Evolutionary conservation across 345 rosid species (phyloP).

Genomic region (Microthlaspi erraticum): DNA sequence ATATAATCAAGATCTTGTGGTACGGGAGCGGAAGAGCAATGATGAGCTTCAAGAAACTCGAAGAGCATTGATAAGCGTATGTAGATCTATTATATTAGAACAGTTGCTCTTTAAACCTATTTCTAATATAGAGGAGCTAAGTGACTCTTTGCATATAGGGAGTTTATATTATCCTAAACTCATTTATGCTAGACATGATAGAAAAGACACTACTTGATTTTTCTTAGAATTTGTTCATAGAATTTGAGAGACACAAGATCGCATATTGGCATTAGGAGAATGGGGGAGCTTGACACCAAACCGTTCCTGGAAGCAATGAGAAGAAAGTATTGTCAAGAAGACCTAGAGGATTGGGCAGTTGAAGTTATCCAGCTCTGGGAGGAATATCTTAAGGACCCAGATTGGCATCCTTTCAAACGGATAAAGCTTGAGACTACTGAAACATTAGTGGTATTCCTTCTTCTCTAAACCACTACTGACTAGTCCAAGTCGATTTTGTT

Average conservation of each 20-base stretch:
- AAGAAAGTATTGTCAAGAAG: conserved; percentile 63
- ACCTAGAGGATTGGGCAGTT: conserved; percentile 74
- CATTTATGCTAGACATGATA: conserved; percentile 9
- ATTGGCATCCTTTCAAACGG: conserved; percentile 91
- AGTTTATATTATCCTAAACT: conserved; percentile 16
- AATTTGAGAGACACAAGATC: conserved; percentile 41
- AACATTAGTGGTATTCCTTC: conserved; percentile 61
- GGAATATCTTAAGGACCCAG: conserved; percentile 90
- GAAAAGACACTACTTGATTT: background rate
- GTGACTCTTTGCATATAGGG: conserved; percentile 25
- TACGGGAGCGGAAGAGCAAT: conserved; percentile 81
- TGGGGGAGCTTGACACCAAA: conserved; percentile 89
- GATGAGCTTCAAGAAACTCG: conserved; percentile 96
- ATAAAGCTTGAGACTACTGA: conserved; percentile 57
- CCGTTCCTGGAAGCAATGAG: conserved; percentile 88
- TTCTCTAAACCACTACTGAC: conserved; percentile 7
- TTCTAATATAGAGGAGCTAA: conserved; percentile 14
- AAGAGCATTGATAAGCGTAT: conserved; percentile 75
- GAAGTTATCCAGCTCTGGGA: conserved; percentile 90
- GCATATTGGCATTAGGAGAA: conserved; percentile 79
- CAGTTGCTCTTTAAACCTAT: background rate
- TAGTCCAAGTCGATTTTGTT: background rate
- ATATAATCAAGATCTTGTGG: conserved; percentile 79
- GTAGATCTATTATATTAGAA: conserved; percentile 35
- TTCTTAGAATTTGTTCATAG: conserved; percentile 47